Base-by-base conservation (phyloP, 2,329 filamentous ascomycete species). In the Penicillium sclerotiorum region DNA sequence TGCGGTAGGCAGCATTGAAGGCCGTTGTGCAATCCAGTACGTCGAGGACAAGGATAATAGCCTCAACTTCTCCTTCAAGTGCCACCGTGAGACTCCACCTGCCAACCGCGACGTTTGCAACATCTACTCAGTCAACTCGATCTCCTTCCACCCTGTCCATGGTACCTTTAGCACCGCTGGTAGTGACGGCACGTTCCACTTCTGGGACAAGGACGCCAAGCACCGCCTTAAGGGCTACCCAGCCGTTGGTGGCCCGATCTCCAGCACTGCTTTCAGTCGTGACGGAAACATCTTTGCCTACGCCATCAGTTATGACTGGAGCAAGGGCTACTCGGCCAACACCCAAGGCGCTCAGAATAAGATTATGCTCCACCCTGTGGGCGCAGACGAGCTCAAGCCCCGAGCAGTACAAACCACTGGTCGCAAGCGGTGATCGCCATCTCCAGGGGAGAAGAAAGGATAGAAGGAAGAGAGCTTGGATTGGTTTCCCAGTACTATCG, bases 1-100 rank as follows among this genome's bases (percentile, higher is more conserved):
- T 66, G 94, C 94, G 1, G 89, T 99, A 43, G 94, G 94, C 47
- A 95, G 90, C 68, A 96, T 99, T 63, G 94, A 99, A 71, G 94
- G 94, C 23, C 88, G 94, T 48, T 99, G 94, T 70, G 94, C 94
- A 1, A 99, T 99, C 57, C 94, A 99, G 70, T 97, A 99, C 64
- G 90, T 96, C 28, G 93, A 99, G 65, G 94, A 99, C 36, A 96
- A 96, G 73, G 91, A 99, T 69, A 77, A 88, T 3, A 83, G 86
- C 64, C 88, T 87, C 66, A 97, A 99, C 78, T 99, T 99, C 79
- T 96, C 90, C 35, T 99, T 99, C 85, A 97, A 97, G 75, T 99
- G 94, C 74, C 94, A 99, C 73, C 91, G 94, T 51, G 90, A 96
- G 63, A 83, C 84, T 5, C 84, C 88, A 1, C 76, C 84, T 49